These are phyloP conservation scores for Neonectria neomacrospora DNA, from an alignment of 2,329 filamentous ascomycete genomes.

Conservation along the genomic window DNA sequence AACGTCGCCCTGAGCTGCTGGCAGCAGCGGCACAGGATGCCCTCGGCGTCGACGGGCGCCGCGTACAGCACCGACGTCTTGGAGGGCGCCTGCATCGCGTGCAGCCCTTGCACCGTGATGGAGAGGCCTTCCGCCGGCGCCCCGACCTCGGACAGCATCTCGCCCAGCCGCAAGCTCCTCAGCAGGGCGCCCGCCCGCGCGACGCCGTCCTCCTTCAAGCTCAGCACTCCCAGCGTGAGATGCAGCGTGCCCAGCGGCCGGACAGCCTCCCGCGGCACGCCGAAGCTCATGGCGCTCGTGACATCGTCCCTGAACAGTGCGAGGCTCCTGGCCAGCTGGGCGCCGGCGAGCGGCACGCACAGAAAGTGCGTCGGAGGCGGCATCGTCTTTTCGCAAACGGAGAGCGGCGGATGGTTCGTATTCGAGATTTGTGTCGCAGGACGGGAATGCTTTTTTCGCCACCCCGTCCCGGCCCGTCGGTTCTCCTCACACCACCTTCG, in stretches of 20 bases:
- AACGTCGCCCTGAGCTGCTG: slow-evolving; percentile 66
- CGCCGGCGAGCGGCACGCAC: slow-evolving; percentile 76
- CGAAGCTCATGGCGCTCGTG: slow-evolving; percentile 54
- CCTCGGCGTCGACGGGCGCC: slow-evolving; percentile 64
- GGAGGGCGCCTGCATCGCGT: slow-evolving; percentile 68
- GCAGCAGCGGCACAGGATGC: slow-evolving; percentile 67
- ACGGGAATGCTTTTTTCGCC: slow-evolving; percentile 13
- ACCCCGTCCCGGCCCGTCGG: slow-evolving; percentile 10
- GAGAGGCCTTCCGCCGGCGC: slow-evolving; percentile 42
- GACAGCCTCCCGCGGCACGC: slow-evolving; percentile 73
- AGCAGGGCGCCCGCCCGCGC: slow-evolving; percentile 56
- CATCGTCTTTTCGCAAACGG: slow-evolving; percentile 42
- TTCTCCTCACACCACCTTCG: slow-evolving; percentile 17
- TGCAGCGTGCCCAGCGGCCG: slow-evolving; percentile 84
- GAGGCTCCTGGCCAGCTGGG: slow-evolving; percentile 73
- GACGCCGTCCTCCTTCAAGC: slow-evolving; percentile 64
- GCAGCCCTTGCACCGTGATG: slow-evolving; percentile 65
- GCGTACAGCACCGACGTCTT: slow-evolving; percentile 74
- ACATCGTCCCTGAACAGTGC: slow-evolving; percentile 70
- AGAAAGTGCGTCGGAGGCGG: slow-evolving; percentile 76
- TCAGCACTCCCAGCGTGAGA: slow-evolving; percentile 89
- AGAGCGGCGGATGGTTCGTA: not conserved
- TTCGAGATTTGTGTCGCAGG: slow-evolving; percentile 14
- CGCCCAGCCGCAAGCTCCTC: slow-evolving; percentile 51
- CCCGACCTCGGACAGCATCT: slow-evolving; percentile 51